phyloP scores from a whole-genome alignment of 768 basidiomycete species.

The Pleurotus djamor region DNA sequence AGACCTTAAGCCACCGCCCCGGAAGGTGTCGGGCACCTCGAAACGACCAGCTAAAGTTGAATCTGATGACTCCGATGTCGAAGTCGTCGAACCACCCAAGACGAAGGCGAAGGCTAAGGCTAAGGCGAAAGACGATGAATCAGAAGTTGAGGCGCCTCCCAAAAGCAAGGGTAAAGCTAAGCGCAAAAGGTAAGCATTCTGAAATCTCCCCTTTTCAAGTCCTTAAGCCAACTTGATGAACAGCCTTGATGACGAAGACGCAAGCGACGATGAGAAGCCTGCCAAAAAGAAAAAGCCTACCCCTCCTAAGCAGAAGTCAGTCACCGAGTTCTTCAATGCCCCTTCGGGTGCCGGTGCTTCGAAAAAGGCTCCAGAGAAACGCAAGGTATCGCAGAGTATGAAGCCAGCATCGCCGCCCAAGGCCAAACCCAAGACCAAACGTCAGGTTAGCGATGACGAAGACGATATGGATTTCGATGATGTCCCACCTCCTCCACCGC shows the following conservation, averaged over 20 bases:
- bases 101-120: not conserved
- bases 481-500: constrained; percentile 37
- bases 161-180: constrained; percentile 36
- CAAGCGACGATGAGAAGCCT: constrained; percentile 37
- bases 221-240: not conserved
- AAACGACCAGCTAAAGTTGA: constrained; percentile 12
- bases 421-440: constrained; percentile 46
- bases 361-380: constrained; percentile 33
- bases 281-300: constrained; percentile 51
- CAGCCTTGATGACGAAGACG: constrained; percentile 35
- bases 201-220: not conserved
- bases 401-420: constrained; percentile 55
- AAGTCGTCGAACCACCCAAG: constrained; percentile 11
- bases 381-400: constrained; percentile 59
- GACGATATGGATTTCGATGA: constrained; percentile 42
- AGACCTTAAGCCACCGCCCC: constrained; percentile 9
- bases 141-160: constrained; percentile 9
- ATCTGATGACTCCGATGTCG: constrained; percentile 24
- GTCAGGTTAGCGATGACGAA: constrained; percentile 39
- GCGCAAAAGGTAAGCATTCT: constrained; percentile 58
- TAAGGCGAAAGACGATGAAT: constrained; percentile 12
- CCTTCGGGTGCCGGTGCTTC: constrained; percentile 22
- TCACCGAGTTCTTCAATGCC: constrained; percentile 66
- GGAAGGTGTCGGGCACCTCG: constrained; percentile 14
- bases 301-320: constrained; percentile 29